Conservation (phyloP, 2,329 filamentous ascomycete species). For the Scedosporium dehoogii region DNA sequence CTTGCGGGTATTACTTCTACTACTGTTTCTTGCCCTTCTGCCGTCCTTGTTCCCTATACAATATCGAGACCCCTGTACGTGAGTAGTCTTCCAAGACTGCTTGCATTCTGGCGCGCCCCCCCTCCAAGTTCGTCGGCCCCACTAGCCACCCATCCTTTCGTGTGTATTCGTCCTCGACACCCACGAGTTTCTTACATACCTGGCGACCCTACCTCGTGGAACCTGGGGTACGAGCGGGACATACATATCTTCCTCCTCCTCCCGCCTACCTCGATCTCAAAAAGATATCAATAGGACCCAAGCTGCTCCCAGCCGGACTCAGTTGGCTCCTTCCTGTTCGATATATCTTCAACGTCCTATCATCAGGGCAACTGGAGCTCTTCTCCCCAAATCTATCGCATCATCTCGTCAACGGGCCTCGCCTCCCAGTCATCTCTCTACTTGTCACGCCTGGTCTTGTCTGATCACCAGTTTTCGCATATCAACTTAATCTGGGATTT, state of each 20-base stretch:
- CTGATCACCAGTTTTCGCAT: neutral
- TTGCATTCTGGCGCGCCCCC: neutral
- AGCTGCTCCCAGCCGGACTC: neutral
- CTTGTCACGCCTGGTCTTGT: neutral
- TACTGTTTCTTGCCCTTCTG: neutral
- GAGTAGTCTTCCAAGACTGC: neutral
- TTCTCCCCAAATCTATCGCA: neutral
- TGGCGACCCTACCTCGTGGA: conserved; percentile 15
- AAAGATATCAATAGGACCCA: conserved; percentile 6
- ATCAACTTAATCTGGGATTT: neutral
- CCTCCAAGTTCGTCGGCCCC: conserved; percentile 14
- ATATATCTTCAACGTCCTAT: neutral
- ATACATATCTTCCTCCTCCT: conserved; percentile 7
- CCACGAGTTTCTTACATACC: conserved; percentile 26
- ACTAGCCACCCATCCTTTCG: neutral
- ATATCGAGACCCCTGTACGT: neutral
- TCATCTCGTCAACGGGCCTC: neutral
- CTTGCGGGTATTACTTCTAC: conserved; percentile 15
- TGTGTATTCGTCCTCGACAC: conserved; percentile 12
- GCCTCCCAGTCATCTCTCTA: neutral
- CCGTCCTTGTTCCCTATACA: conserved; percentile 2
- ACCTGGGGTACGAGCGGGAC: conserved; percentile 14
- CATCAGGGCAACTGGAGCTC: neutral
- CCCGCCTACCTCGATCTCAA: conserved; percentile 9
- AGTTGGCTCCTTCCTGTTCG: neutral